Percentiles rank a stretch among this genome's conserved stretches.
Evolutionary conservation across 176 grass and related monocot genomes (phyloP).

Genomic region (Otatea glauca): DNA sequence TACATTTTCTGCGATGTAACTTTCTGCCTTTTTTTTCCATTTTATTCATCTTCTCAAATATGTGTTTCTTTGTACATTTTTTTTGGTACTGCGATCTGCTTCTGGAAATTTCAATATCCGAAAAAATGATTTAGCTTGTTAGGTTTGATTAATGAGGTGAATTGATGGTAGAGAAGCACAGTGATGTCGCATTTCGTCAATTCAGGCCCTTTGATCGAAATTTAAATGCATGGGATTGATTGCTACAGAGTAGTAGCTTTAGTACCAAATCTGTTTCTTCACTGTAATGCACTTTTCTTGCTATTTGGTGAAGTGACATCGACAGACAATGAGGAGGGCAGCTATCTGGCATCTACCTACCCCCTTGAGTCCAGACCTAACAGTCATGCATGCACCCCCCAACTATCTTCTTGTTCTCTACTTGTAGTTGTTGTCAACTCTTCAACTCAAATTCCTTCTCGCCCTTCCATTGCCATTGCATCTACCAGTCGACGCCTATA

Average conservation of each 20-base stretch:
- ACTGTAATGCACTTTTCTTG: not conserved
- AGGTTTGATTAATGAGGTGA: slow-evolving; percentile 3
- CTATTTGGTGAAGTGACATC: not conserved
- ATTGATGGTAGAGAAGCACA: not conserved
- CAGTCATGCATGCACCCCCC: slow-evolving; percentile 44
- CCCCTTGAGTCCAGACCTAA: slow-evolving; percentile 32
- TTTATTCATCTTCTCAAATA: slow-evolving; percentile 2
- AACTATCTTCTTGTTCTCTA: slow-evolving; percentile 38
- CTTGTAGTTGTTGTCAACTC: slow-evolving; percentile 21
- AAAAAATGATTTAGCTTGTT: not conserved
- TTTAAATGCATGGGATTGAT: not conserved
- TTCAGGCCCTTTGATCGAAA: not conserved
- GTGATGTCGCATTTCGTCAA: not conserved
- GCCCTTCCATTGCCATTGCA: slow-evolving; percentile 20
- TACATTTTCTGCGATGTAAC: not conserved
- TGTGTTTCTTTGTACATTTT: not conserved
- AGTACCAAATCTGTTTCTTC: not conserved
- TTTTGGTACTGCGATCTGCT: not conserved
- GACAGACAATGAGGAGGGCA: no score
- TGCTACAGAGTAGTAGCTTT: not conserved
- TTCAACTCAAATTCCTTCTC: slow-evolving; percentile 23
- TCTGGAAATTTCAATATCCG: not conserved
- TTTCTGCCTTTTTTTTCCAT: not conserved
- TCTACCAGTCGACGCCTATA: slow-evolving; percentile 26
- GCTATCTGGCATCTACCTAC: no score